Evolutionary conservation across 176 grass and related monocot species (phyloP), one percentile per base, ranked within the genome.

Genomic region (Aechmea fasciata): DNA sequence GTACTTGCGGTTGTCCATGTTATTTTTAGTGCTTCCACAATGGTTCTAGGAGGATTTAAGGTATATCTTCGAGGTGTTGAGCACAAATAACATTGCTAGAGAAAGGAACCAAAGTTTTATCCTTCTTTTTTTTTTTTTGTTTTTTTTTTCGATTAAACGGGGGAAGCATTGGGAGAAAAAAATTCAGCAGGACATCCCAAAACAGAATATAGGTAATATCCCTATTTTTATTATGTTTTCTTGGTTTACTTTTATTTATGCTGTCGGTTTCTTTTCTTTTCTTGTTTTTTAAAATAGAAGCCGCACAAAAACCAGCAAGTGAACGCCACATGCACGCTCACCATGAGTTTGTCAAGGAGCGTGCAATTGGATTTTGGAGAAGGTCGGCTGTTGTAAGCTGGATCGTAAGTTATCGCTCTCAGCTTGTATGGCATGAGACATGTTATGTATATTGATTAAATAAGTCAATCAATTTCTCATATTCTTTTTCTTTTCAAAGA

Each of bases 1-100:
- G 84, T 73, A 22, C 66, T 97, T 63, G 89, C 89, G 0, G 79
- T 90, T 47, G 81, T 79, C 3, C 94, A 97, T 80, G 90, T 97
- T 57, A 47, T 90, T 75, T 81, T 97, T 48, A 90, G 81, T 52
- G 84, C 83, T 49, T 24, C 73, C 14, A 97, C 89, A 55, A 33
- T 92, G 61, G 66, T 90, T 79, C 73, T 97, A 50, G 93, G 86
- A 79, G 71, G 76, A 50, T 69, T 69, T 47, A 88, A 92, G 84
- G 93, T 92, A 81, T 61, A 18, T 61, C 10, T 61, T 61, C 55
- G 55, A 10, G 55, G 20, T 9, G 10, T 1, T 61, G 17, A 18
- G 17, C 55, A 61, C 9, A 61, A 67, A 41, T 47, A 28, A 67
- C 47, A 48, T 67, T 67, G 28, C 64, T 47, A 67, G 17, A 18